Evolutionary conservation across 1,139 yeast species (phyloP).

Genomic region (Geotrichum citri-aurantii): DNA sequence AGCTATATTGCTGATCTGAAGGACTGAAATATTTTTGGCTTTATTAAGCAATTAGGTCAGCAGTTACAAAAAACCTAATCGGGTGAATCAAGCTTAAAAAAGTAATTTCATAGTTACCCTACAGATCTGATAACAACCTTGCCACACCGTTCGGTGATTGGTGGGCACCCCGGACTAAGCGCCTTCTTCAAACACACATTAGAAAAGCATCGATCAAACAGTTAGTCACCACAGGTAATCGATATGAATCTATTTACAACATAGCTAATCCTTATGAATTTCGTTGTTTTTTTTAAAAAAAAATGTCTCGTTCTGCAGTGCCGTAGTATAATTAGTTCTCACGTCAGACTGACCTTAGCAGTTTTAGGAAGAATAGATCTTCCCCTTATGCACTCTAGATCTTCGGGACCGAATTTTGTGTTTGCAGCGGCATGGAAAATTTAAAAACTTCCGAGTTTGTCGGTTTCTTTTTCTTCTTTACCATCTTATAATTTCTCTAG

Average conservation of each 20-base stretch:
- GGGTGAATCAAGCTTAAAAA: no score
- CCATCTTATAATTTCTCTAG: background rate
- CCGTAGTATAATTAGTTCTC: background rate
- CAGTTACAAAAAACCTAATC: background rate
- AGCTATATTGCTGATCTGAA: background rate
- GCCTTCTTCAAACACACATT: background rate
- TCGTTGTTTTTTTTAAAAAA: no score
- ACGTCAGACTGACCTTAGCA: background rate
- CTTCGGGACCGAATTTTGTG: background rate
- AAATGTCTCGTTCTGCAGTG: background rate
- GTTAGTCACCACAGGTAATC: background rate
- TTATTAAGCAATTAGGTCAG: background rate
- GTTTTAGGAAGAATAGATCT: background rate
- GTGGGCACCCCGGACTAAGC: background rate
- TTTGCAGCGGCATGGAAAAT: background rate
- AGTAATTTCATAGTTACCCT: background rate
- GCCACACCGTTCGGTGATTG: background rate
- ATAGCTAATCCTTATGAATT: background rate
- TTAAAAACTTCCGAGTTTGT: background rate
- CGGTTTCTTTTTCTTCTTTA: background rate
- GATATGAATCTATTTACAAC: background rate
- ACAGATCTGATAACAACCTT: background rate
- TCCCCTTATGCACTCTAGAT: background rate
- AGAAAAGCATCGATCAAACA: background rate
- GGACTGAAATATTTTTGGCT: background rate